phyloP scores from a whole-genome alignment of 2,329 filamentous ascomycete species.

The Lachnellula occidentalis region DNA sequence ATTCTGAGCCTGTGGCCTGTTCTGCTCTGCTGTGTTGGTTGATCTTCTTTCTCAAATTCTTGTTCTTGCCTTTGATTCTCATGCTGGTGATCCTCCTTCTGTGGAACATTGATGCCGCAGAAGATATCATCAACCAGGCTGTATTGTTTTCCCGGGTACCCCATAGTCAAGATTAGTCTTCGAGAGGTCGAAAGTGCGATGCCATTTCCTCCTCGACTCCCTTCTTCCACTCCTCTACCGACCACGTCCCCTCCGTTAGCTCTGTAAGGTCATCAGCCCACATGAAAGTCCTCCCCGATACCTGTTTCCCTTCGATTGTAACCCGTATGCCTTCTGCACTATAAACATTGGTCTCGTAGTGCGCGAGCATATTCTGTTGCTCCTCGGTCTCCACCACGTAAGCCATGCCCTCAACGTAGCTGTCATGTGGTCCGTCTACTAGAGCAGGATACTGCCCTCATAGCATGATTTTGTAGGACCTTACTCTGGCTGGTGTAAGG shows the following conservation, averaged over 20 bases:
- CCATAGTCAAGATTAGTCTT: slow-evolving; percentile 6
- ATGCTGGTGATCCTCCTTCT: too few species aligned
- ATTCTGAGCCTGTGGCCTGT: too few species aligned
- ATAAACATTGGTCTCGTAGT: slow-evolving; percentile 16
- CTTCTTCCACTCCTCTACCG: slow-evolving; percentile 17
- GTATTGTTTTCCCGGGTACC: neutral
- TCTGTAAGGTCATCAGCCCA: slow-evolving; percentile 8
- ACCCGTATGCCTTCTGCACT: slow-evolving; percentile 11
- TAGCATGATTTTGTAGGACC: slow-evolving; percentile 15
- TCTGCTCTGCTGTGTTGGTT: too few species aligned
- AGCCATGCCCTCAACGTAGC: slow-evolving; percentile 10
- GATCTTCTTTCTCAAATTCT: too few species aligned
- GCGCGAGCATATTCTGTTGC: slow-evolving; percentile 11
- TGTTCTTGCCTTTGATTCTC: too few species aligned
- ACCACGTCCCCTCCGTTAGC: slow-evolving; percentile 15
- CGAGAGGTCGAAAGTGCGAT: slow-evolving; percentile 16
- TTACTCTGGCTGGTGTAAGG: slow-evolving; percentile 16
- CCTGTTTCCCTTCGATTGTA: slow-evolving; percentile 5
- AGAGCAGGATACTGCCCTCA: slow-evolving; percentile 19
- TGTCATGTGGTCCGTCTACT: slow-evolving; percentile 6
- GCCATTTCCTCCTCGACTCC: slow-evolving; percentile 16
- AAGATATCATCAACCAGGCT: neutral
- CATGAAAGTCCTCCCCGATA: slow-evolving; percentile 13
- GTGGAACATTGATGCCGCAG: too few species aligned
- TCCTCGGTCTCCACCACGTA: slow-evolving; percentile 11